phyloP scores from a whole-genome alignment of 257 asterid species.

The Parsonsia alboflavescens region DNA sequence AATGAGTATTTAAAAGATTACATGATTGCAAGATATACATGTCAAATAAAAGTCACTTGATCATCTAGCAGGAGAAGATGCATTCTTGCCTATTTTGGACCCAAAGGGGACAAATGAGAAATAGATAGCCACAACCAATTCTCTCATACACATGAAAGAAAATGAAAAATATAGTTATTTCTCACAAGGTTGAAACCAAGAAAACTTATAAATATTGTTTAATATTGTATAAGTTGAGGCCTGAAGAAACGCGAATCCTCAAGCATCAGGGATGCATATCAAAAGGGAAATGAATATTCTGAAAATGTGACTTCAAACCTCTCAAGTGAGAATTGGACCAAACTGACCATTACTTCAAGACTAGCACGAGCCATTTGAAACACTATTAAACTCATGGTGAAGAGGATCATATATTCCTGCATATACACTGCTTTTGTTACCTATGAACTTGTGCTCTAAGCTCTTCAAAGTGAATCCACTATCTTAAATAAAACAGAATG shows the following conservation, averaged over 20 bases:
- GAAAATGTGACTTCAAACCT: background rate
- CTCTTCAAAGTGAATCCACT: background rate
- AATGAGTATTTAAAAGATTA: slow-evolving; percentile 14
- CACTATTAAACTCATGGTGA: background rate
- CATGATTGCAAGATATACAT: background rate
- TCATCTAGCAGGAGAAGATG: background rate
- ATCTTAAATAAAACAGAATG: background rate
- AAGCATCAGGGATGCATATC: background rate
- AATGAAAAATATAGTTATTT: background rate
- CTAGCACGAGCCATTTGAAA: background rate
- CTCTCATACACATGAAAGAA: background rate
- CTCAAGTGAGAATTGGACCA: background rate
- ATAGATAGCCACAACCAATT: background rate
- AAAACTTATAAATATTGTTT: background rate
- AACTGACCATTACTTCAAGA: background rate
- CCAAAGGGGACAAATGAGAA: background rate
- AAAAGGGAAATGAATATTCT: background rate
- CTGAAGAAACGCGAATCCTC: background rate
- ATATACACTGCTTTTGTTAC: background rate
- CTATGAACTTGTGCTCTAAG: background rate
- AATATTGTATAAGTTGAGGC: background rate
- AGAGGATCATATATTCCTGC: background rate
- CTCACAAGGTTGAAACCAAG: background rate
- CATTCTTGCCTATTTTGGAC: background rate
- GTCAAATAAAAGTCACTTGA: background rate